Percentiles rank a stretch among this genome's conserved stretches.
Conservation (phyloP, 1,139 yeast species). For the Candida pseudocylindracea region DNA sequence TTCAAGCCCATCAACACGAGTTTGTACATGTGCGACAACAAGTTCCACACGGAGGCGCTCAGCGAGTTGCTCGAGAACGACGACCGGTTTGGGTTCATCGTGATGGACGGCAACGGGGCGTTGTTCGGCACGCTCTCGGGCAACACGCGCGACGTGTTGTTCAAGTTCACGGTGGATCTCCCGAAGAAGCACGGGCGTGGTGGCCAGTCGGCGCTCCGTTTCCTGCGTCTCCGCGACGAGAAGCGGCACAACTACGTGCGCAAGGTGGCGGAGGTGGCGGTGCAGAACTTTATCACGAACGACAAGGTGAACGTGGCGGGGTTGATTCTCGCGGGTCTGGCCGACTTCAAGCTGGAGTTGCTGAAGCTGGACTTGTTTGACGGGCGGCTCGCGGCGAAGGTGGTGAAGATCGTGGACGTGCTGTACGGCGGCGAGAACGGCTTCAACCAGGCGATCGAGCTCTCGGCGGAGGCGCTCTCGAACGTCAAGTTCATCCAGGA, state of each 20-base stretch:
- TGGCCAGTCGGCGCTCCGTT: constrained; percentile 99
- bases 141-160: constrained; percentile 87
- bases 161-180: constrained; percentile 89
- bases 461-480: constrained; percentile 89
- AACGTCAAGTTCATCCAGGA: constrained; percentile 96
- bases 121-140: constrained; percentile 92
- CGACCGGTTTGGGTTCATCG: constrained; percentile 89
- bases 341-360: constrained; percentile 91
- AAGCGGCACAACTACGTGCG: constrained; percentile 96
- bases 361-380: constrained; percentile 87
- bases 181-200: constrained; percentile 99
- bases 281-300: constrained; percentile 78
- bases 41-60: constrained; percentile 92
- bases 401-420: constrained; percentile 82
- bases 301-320: constrained; percentile 93
- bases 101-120: constrained; percentile 99
- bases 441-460: constrained; percentile 94
- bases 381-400: constrained; percentile 65
- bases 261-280: constrained; percentile 96
- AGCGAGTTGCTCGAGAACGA: constrained; percentile 87
- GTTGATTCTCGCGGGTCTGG: constrained; percentile 91
- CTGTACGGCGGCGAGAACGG: constrained; percentile 99
- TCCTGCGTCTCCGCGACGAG: constrained; percentile 96
- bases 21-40: constrained; percentile 86
- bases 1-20: constrained; percentile 97